These are phyloP conservation scores for Millerozyma acaciae DNA, from an alignment of 805 yeast species.

Conservation along the genomic window DNA sequence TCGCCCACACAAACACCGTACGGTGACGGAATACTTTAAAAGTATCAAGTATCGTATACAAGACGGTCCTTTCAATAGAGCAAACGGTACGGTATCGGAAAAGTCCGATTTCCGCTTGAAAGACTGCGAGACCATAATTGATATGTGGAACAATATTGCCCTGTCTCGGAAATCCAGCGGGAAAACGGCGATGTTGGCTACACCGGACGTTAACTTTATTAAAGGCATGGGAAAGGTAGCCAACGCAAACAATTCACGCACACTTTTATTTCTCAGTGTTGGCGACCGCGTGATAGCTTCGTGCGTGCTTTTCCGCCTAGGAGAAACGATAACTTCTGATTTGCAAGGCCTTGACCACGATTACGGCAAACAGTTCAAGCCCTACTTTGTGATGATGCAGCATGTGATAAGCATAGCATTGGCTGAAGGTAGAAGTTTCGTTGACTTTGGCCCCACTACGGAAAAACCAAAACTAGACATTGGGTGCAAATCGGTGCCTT, in stretches of 20 bases:
- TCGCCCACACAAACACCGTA: slow-evolving; percentile 28
- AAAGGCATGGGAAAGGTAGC: slow-evolving; percentile 21
- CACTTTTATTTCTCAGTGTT: slow-evolving; percentile 35
- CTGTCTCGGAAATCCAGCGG: slow-evolving; percentile 19
- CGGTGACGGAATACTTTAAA: slow-evolving; percentile 34
- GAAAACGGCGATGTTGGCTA: slow-evolving; percentile 29
- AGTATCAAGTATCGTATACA: slow-evolving; percentile 40
- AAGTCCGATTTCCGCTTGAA: slow-evolving; percentile 25
- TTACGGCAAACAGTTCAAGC: slow-evolving; percentile 33
- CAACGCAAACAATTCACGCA: slow-evolving; percentile 21
- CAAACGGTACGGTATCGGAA: slow-evolving; percentile 33
- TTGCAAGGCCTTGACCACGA: slow-evolving; percentile 43
- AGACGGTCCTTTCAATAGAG: slow-evolving; percentile 27
- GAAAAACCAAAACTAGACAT: slow-evolving; percentile 40
- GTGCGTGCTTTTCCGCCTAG: slow-evolving; percentile 39
- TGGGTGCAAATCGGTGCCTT: slow-evolving; percentile 33
- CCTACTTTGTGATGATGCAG: slow-evolving; percentile 47
- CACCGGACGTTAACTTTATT: slow-evolving; percentile 29
- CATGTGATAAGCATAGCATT: slow-evolving; percentile 39
- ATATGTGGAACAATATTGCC: slow-evolving; percentile 39
- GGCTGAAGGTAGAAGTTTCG: slow-evolving; percentile 32
- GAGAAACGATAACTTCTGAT: slow-evolving; percentile 43
- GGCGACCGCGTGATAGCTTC: slow-evolving; percentile 35
- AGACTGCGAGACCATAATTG: slow-evolving; percentile 27
- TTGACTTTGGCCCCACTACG: slow-evolving; percentile 46